These are phyloP conservation scores for Excoecaria cochinchinensis DNA, from an alignment of 345 rosid species.

Conservation along the genomic window DNA sequence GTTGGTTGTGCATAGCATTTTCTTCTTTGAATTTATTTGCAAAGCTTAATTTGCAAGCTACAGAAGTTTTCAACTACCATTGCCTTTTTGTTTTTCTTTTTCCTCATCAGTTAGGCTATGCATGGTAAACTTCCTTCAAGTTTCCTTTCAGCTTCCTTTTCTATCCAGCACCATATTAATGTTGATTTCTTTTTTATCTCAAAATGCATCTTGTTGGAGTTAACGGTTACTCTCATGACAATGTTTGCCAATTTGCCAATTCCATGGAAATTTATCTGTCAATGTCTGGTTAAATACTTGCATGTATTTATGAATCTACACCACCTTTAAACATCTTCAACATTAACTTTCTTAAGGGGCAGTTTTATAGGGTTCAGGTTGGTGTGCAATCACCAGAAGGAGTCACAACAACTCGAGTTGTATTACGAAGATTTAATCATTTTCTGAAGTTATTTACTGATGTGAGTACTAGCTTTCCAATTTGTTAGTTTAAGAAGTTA, in stretches of 20 bases:
- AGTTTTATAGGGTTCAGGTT: conserved; percentile 99
- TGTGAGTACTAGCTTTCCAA: conserved; percentile 44
- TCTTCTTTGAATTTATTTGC: neutral
- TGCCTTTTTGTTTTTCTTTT: neutral
- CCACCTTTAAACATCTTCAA: conserved; percentile 10
- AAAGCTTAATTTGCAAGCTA: neutral
- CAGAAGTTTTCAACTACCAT: neutral
- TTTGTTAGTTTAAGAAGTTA: neutral
- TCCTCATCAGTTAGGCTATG: neutral
- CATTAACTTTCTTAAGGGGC: conserved; percentile 58
- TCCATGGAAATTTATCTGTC: neutral
- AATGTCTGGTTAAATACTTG: neutral
- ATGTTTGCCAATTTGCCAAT: neutral
- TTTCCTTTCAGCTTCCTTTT: neutral
- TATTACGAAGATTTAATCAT: conserved; percentile 92
- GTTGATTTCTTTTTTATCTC: neutral
- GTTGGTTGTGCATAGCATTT: neutral
- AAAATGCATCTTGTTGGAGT: neutral
- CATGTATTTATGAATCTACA: neutral
- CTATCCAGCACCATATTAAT: neutral
- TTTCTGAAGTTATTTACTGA: conserved; percentile 80
- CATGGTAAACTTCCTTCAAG: neutral
- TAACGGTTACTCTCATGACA: neutral
- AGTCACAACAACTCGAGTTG: conserved; percentile 57
- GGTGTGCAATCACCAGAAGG: conserved; percentile 94